These are phyloP conservation scores for Termitomyces sp. DNA, from an alignment of 768 basidiomycete species.

Conservation along the genomic window DNA sequence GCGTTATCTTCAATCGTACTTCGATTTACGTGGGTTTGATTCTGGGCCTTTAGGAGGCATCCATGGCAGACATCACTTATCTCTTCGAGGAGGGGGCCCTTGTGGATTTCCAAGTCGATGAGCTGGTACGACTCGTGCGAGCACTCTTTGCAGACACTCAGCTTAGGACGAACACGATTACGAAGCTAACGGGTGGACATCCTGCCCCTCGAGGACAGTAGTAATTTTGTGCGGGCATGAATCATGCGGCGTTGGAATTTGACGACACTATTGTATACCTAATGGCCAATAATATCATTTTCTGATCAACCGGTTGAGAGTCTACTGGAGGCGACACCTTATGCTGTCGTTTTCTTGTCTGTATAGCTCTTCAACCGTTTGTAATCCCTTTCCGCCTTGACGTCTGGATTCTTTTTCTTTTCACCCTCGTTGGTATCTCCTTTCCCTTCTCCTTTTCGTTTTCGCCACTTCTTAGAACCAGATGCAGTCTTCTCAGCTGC, in stretches of 20 bases:
- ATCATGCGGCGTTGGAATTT: neutral
- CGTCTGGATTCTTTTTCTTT: conserved; percentile 39
- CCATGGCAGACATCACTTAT: conserved; percentile 88
- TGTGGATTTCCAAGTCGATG: conserved; percentile 85
- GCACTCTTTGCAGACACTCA: conserved; percentile 89
- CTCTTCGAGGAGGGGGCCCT: conserved; percentile 88
- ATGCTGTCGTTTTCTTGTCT: conserved; percentile 31
- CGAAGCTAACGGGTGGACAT: conserved; percentile 66
- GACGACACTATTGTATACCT: conserved; percentile 3
- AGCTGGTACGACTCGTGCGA: conserved; percentile 75
- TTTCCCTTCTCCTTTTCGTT: conserved; percentile 52
- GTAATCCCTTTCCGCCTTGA: conserved; percentile 54
- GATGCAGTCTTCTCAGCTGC: conserved; percentile 66
- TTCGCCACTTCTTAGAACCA: conserved; percentile 63
- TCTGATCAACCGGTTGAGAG: neutral
- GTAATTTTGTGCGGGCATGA: neutral
- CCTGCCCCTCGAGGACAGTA: conserved; percentile 28
- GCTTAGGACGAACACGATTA: conserved; percentile 77
- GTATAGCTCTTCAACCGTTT: conserved; percentile 46
- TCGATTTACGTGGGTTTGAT: neutral
- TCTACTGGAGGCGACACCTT: neutral
- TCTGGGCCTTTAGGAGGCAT: conserved; percentile 64
- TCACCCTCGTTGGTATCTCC: conserved; percentile 33
- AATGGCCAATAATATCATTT: neutral
- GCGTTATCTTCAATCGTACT: conserved; percentile 25